Base-by-base conservation (phyloP, 805 yeast genomes). In the Lachancea kluyveri region DNA sequence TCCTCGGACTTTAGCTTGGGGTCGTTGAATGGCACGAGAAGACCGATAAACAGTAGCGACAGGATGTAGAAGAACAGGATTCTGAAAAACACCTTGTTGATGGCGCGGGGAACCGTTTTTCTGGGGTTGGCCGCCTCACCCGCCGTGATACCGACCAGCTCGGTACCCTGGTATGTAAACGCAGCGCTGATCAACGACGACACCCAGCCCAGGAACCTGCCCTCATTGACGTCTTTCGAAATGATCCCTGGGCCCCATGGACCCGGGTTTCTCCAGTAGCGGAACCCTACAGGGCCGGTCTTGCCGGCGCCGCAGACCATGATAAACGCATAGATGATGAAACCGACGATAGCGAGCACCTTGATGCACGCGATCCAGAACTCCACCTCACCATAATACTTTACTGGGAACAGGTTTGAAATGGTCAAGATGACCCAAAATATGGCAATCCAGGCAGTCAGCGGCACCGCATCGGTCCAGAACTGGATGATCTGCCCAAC, bases 221-320 rank as follows among this genome's bases (percentile, higher is more conserved):
- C 81, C 27, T 79, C 74, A 39, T 65, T 62, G 6, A 46, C 46
- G 48, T 73, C 63, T n/a, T 51, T 40, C 6, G 74, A 74, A 21
- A 70, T 55, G 22, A 69, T 67, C 32, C 83, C 84, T 27, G 72
- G 75, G 28, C 83, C 81, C 74, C 80, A 76, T 6, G 84, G 70
- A 43, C 86, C 85, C 10, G 86, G 85, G 49, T 80, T 55, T 60
- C 83, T 71, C 88, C 87, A 80, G 55, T 79, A 79, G 55, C 85
- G 68, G 67, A 79, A 79, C 8, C 87, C 87, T 24, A 79, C 70
- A 7, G 85, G 79, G 11, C 85, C 85, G 2, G 71, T 64, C 15
- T 49, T 46, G 48, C 83, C 82, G 9, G 79, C 85, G 60, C 86
- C 86, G 54, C 82, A 75, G 15, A 78, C 84, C 77, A 79, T 79